Base-by-base conservation (phyloP, 257 asterid genomes). In the Solanum lycopersicoides region DNA sequence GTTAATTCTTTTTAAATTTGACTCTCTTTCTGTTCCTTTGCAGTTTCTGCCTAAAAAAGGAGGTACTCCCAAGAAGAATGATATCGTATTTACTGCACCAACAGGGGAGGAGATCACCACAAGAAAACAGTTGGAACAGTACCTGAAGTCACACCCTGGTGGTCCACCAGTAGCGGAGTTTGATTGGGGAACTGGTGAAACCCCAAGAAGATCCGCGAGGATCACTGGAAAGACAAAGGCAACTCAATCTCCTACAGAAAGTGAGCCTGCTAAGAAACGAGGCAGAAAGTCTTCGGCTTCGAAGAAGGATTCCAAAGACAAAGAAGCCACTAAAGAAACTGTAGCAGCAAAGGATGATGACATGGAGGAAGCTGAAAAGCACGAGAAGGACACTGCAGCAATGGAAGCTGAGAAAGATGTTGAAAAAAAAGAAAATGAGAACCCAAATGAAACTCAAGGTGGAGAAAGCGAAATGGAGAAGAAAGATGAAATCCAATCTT, bases 151-250 rank as follows among this genome's bases (percentile, higher is more conserved):
- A 18, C 92, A 93, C 91, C 92, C 94, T 9, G 93, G 92, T 20
- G 88, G 90, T 41, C 95, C 94, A 5, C 85, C 88, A 11, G 42
- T 86, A 59, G 86, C 91, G 8, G 95, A 88, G 83, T 93, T 93
- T 86, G 92, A 93, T 83, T 93, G 95, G 95, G 93, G 95, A 69
- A 89, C 91, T 65, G 94, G 94, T 83, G 95, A 93, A 84, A 91
- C 93, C 28, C 95, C 95, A 6, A 88, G 95, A 86, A 90, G 95
- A 89, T 93, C 95, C 14, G 86, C 93, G 25, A 93, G 95, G 89
- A 93, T 93, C 85, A 91, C 89, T 65, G 92, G 80, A 77, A 92
- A 89, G 87, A 91, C 77, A 4, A 93, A 89, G 87, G 85, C 82
- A 32, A 79, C 91, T 63, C 92, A 90, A 30, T 88, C 93, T n/a